Evolutionary conservation across 1,284 basidiomycete species (phyloP).

Genomic region (Exobasidium rhododendri): DNA sequence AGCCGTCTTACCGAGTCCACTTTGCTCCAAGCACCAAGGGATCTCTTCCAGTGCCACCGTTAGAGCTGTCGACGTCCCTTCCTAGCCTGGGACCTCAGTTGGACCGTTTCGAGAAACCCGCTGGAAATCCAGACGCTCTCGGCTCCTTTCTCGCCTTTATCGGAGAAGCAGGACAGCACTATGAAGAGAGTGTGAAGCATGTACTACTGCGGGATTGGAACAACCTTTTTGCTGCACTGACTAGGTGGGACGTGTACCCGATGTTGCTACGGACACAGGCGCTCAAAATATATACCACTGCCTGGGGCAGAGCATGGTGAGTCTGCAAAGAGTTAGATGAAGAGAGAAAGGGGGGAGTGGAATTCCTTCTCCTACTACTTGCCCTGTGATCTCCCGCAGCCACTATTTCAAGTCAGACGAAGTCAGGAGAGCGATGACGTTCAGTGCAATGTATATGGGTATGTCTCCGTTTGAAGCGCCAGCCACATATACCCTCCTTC

Average conservation of each 20-base stretch:
- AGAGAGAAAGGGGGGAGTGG: neutral
- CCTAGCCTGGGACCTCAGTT: constrained; percentile 57
- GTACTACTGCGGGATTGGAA: constrained; percentile 59
- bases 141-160: constrained; percentile 56
- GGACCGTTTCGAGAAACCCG: constrained; percentile 59
- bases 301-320: constrained; percentile 55
- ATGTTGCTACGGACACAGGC: constrained; percentile 51
- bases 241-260: constrained; percentile 52
- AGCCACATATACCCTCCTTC: constrained; percentile 60
- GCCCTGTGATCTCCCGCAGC: constrained; percentile 5
- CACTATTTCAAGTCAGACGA: constrained; percentile 60
- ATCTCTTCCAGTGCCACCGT: neutral
- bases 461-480: constrained; percentile 61
- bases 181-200: constrained; percentile 57
- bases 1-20: constrained; percentile 45
- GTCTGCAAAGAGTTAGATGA: constrained; percentile 11
- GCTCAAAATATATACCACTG: constrained; percentile 39
- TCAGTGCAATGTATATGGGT: constrained; percentile 22
- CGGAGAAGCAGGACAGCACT: constrained; percentile 57
- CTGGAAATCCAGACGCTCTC: constrained; percentile 55
- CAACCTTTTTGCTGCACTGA: constrained; percentile 56
- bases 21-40: constrained; percentile 20
- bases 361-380: neutral
- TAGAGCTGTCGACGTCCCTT: constrained; percentile 5
- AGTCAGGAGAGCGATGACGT: constrained; percentile 39